phyloP scores from a whole-genome alignment of 805 yeast genomes.

The Sugiyamaella lignohabitans region DNA sequence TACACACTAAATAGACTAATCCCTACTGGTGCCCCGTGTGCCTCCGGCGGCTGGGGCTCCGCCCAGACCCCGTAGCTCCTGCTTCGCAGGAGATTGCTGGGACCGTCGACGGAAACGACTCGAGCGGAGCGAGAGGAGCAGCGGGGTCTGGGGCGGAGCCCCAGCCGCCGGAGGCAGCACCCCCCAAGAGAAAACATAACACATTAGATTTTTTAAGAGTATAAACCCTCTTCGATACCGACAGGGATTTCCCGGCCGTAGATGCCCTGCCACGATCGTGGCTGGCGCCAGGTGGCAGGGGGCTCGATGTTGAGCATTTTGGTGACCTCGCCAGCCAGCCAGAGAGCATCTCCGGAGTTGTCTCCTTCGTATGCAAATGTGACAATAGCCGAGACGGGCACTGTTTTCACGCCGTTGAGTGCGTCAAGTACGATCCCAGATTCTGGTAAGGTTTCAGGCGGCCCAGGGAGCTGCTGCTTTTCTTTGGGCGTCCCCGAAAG shows the following conservation, averaged over 20 bases:
- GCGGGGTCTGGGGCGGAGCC: no score
- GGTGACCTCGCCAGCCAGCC: slow-evolving; percentile 38
- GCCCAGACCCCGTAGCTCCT: no score
- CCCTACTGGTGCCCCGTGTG: no score
- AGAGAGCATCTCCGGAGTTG: slow-evolving; percentile 64
- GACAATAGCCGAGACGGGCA: slow-evolving; percentile 29
- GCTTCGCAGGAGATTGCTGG: no score
- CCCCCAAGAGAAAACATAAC: no score
- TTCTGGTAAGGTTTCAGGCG: slow-evolving; percentile 26
- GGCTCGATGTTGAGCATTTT: slow-evolving; percentile 24
- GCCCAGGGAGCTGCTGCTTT: slow-evolving; percentile 2
- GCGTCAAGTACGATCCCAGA: slow-evolving; percentile 31
- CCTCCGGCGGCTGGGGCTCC: no score
- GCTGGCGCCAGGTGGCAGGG: slow-evolving; percentile 40
- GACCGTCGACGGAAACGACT: no score
- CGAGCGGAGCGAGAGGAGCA: no score
- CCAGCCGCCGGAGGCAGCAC: no score
- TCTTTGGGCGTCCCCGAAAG: background rate
- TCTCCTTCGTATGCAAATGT: slow-evolving; percentile 85
- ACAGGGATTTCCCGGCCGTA: slow-evolving; percentile 69
- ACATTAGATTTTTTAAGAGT: no score
- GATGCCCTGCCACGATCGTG: slow-evolving; percentile 78
- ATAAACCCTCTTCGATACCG: slow-evolving; percentile 74
- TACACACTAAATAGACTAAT: background rate
- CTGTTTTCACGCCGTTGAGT: slow-evolving; percentile 8